phyloP scores from a whole-genome alignment of 805 yeast genomes.

The Candida ulmi region DNA sequence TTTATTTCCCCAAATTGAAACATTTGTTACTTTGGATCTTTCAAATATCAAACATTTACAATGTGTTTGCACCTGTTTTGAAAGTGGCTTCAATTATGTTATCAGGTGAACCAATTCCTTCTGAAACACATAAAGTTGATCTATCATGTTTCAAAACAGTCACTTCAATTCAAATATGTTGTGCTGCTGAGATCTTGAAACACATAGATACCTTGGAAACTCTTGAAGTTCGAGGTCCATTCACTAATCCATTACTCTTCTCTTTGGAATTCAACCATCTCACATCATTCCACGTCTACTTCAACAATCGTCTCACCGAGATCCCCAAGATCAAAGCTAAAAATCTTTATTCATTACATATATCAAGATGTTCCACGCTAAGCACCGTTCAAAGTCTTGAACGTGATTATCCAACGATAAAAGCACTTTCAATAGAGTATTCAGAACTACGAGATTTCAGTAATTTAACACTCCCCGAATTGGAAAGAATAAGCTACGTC shows the following conservation, averaged over 20 bases:
- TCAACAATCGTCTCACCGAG: slow-evolving; percentile 6
- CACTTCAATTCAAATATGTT: slow-evolving; percentile 8
- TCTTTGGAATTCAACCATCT: slow-evolving; percentile 1
- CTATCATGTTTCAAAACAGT: slow-evolving; percentile 7
- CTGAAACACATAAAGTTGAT: slow-evolving; percentile 5
- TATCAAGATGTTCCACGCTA: slow-evolving; percentile 11
- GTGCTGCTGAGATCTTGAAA: slow-evolving; percentile 10
- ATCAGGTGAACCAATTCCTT: slow-evolving; percentile 11
- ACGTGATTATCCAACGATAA: slow-evolving; percentile 7
- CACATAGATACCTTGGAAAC: slow-evolving; percentile 3
- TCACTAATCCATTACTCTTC: slow-evolving; percentile 5
- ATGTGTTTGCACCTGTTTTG: slow-evolving; percentile 6
- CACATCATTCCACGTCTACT: slow-evolving; percentile 8
- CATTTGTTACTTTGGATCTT: slow-evolving; percentile 10
- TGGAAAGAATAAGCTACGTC: slow-evolving; percentile 4
- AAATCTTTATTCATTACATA: slow-evolving; percentile 2
- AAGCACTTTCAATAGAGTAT: slow-evolving; percentile 7
- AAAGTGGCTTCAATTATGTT: slow-evolving; percentile 11
- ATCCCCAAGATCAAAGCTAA: slow-evolving; percentile 10
- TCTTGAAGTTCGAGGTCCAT: slow-evolving; percentile 15
- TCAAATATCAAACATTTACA: slow-evolving; percentile 3
- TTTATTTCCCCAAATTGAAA: slow-evolving; percentile 8
- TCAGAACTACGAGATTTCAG: slow-evolving; percentile 7
- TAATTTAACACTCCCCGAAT: slow-evolving; percentile 1
- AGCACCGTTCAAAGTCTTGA: slow-evolving; percentile 1